A percentile compares a stretch with the other conserved stretches of the same genome.
These are phyloP conservation scores for Torulaspora franciscae DNA, from an alignment of 805 yeast species.

Conservation along the genomic window DNA sequence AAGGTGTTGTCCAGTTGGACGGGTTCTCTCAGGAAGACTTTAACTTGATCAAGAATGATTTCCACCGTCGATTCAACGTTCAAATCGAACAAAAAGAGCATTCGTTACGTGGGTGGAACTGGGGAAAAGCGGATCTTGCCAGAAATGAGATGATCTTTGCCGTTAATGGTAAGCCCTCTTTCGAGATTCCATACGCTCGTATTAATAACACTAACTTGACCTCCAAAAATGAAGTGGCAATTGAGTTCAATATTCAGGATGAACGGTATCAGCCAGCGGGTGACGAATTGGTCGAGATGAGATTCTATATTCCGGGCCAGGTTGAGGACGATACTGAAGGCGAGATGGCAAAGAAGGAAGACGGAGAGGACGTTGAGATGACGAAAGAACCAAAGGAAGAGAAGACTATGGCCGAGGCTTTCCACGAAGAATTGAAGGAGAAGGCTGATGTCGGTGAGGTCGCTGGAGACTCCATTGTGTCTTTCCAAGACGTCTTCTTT, in stretches of 20 bases:
- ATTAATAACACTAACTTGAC: conserved; percentile 84
- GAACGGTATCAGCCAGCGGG: conserved; percentile 65
- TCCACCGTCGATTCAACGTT: conserved; percentile 69
- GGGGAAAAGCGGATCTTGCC: conserved; percentile 94
- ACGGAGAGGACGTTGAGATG: conserved; percentile 29
- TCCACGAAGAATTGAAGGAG: conserved; percentile 87
- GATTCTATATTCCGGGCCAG: conserved; percentile 89
- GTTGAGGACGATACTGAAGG: conserved; percentile 48
- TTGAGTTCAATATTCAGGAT: conserved; percentile 67
- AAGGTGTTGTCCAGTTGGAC: conserved; percentile 81
- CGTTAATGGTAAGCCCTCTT: conserved; percentile 81
- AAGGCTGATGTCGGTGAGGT: conserved; percentile 92
- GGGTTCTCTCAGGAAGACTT: conserved; percentile 89
- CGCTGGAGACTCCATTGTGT: conserved; percentile 90
- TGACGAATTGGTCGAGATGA: conserved; percentile 91
- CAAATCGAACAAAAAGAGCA: conserved; percentile 82
- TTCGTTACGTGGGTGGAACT: conserved; percentile 96
- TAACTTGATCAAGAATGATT: conserved; percentile 71
- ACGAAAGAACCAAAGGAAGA: conserved; percentile 19
- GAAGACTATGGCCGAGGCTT: conserved; percentile 71
- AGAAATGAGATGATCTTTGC: conserved; percentile 85
- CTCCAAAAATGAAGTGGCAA: conserved; percentile 88
- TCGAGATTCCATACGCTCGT: conserved; percentile 80
- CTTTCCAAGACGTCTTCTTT: conserved; percentile 85
- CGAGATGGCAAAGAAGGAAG: conserved; percentile 32